Evolutionary conservation across 768 basidiomycete species (phyloP), one percentile per base, ranked within the genome.

Genomic region (Hygrophoropsis aurantiaca): DNA sequence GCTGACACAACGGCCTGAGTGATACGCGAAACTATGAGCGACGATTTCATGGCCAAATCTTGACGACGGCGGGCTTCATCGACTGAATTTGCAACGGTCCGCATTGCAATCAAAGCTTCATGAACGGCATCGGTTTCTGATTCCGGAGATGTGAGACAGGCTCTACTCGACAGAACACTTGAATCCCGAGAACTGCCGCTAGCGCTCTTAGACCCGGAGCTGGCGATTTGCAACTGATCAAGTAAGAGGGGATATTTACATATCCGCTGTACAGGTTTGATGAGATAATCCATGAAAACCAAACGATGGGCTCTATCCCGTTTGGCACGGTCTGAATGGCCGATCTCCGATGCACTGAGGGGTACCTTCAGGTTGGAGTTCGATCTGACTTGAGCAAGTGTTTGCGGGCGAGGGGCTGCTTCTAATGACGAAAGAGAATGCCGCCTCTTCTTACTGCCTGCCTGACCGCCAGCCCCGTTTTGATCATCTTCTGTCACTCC

Each of bases 241-340:
- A 99, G 79, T 8, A 99, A 77, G 42, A 98, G 77, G 15, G 94
- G 92, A 61, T 99, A 99, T 56, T 86, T 90, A 78, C 94, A 97
- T 41, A 99, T 87, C 42, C 94, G 76, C 66, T 99, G 95, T 13
- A 97, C 79, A n/a, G 95, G 95, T 66, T 93, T 93, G 70, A 99
- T 97, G 70, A 97, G 78, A 61, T 94, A 94, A 69, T 98, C 95
- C 55, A 81, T 70, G 64, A 89, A 82, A 47, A 76, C 74, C 30
- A 89, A 77, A 18, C 79, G 78, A 11, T 70, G 56, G 38, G 58
- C 53, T 47, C 60, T 71, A 47, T 25, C 40, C 36, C 23, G 42
- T 5, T 51, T 61, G 61, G 57, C 61, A 54, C 66, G 49, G 1
- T 55, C 55, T 16, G 63, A 56, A 40, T 66, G 65, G 2, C 65